Base-by-base conservation (phyloP, 176 grass and related monocot genomes). In the Lolium rigidum region DNA sequence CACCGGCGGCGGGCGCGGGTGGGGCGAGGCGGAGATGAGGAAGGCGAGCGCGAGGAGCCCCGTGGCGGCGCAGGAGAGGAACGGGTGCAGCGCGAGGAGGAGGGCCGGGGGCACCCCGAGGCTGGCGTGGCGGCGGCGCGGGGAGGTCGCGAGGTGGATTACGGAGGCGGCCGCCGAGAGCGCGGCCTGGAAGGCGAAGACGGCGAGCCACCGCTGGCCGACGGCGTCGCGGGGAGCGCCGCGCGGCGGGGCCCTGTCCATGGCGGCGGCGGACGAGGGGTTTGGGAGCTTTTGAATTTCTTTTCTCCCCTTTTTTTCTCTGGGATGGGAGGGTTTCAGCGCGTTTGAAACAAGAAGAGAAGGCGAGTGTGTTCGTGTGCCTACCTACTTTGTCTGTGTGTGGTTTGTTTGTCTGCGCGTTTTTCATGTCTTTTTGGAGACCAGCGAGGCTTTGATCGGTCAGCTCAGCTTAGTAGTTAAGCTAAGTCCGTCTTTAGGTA, bases 41-140 rank as follows among this genome's bases (percentile, higher is more conserved):
- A 92, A 60, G 61, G 79, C 88, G 57, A 92, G 93, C 83, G 93
- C 81, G 93, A 95, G 71, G 70, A 92, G 79, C 54, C 69, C 82
- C 86, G 77, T 82, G 90, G 70, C 77, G 72, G 88, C 81, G 76
- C 63, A 84, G 60, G 89, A 70, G 67, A 95, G 84, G 84, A 93
- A 5, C 77, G 85, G 83, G 73, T 86, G 80, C 67, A 95, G 86
- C 38, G 76, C 54, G 78, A 90, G 62, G 70, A 91, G 73, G 80
- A 88, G 62, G 46, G 51, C 51, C 11, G 60, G 56, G 60, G 85
- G 85, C n/a, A 82, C 41, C 60, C 89, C 81, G 61, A 65, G 86
- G 31, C 14, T 35, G 25, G 56, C 76, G 76, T 83, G 72, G 86
- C 82, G 25, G 81, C 82, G 82, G 70, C 81, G 54, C 50, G 82